phyloP scores from a whole-genome alignment of 2,329 filamentous ascomycete species.

The Tricladium varicosporioides region DNA sequence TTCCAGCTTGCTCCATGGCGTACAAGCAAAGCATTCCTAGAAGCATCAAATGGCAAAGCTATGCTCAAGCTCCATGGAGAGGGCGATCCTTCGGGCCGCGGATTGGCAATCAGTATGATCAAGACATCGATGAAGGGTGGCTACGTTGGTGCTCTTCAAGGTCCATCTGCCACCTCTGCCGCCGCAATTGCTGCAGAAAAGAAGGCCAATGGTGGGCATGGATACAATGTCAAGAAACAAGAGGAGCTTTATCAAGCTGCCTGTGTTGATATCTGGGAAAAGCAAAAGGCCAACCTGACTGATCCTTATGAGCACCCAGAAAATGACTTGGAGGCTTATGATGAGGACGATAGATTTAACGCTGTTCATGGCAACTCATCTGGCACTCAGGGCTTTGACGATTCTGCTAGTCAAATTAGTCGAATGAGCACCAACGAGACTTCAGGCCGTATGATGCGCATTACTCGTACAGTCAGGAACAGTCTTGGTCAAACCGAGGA shows the following conservation, averaged over 20 bases:
- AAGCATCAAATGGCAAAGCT: conserved; percentile 90
- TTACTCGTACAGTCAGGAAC: conserved; percentile 66
- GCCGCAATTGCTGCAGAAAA: conserved; percentile 74
- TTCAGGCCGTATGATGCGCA: conserved; percentile 66
- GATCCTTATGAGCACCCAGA: conserved; percentile 68
- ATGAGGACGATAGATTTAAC: conserved; percentile 54
- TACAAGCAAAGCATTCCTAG: conserved; percentile 92
- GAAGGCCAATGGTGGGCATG: conserved; percentile 87
- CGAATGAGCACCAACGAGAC: conserved; percentile 67
- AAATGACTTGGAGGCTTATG: conserved; percentile 42
- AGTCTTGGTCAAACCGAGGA: conserved; percentile 62
- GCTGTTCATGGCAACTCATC: conserved; percentile 62
- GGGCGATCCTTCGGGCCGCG: conserved; percentile 90
- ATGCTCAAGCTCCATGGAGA: conserved; percentile 95
- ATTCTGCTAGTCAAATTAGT: conserved; percentile 74
- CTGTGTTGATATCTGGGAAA: conserved; percentile 89
- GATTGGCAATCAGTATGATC: conserved; percentile 94
- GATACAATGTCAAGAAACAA: conserved; percentile 95
- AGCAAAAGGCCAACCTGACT: conserved; percentile 75
- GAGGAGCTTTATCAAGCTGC: conserved; percentile 89
- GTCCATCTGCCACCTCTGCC: conserved; percentile 64
- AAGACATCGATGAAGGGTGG: conserved; percentile 99
- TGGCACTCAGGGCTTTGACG: conserved; percentile 63
- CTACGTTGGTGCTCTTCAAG: conserved; percentile 77
- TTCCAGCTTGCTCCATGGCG: conserved; percentile 85